phyloP scores from a whole-genome alignment of 148 eudicot species.

The Persicaria maculosa region DNA sequence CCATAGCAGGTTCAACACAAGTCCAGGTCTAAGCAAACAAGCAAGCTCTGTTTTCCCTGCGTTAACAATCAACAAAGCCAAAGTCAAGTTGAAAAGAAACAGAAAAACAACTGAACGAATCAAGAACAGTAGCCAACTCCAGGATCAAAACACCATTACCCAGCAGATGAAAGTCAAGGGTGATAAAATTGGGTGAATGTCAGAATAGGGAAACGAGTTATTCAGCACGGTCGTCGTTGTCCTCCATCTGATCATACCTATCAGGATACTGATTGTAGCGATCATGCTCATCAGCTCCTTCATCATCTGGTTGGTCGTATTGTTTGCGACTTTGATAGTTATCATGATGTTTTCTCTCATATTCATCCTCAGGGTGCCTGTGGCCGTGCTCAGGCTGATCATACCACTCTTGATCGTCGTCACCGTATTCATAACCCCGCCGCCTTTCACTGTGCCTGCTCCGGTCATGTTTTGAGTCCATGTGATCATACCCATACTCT shows the following conservation, averaged over 20 bases:
- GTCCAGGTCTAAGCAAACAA: background rate
- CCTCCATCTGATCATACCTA: conserved; percentile 48
- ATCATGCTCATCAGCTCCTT: conserved; percentile 35
- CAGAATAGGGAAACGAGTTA: background rate
- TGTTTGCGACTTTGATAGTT: conserved; percentile 12
- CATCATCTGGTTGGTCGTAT: conserved; percentile 40
- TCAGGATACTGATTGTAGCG: conserved; percentile 40
- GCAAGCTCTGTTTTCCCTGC: background rate
- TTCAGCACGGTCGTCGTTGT: conserved; percentile 31
- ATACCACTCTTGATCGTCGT: conserved; percentile 50
- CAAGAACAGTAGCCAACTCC: background rate
- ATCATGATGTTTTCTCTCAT: conserved; percentile 37
- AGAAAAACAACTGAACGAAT: background rate
- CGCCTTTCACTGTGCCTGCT: conserved; percentile 50
- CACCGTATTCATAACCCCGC: conserved; percentile 37
- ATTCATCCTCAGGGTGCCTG: conserved; percentile 28
- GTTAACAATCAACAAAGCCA: background rate
- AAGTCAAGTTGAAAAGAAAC: background rate
- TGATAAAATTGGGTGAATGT: background rate
- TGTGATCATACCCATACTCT: conserved; percentile 58
- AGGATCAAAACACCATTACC: background rate
- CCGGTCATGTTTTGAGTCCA: conserved; percentile 57
- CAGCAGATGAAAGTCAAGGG: background rate
- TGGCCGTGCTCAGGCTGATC: conserved; percentile 48
- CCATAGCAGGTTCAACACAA: background rate